Conservation (phyloP, 192 early-diverging fungal genomes). For the Phycomyces nitens region DNA sequence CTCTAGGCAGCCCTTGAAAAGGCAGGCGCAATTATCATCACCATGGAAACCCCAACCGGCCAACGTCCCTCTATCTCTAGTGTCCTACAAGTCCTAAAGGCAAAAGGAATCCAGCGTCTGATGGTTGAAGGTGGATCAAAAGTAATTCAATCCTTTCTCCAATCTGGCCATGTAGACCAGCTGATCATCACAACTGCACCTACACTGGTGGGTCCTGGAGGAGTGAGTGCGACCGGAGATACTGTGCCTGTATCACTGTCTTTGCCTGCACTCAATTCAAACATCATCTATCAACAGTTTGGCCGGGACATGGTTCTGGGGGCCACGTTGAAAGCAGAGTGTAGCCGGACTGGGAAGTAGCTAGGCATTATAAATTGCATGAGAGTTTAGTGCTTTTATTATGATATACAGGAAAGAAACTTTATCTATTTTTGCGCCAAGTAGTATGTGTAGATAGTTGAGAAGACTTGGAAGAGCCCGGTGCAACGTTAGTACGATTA, state of each 20-base stretch:
- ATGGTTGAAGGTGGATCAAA: conserved; percentile 91
- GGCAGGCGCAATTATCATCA: conserved; percentile 58
- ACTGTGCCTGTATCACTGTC: neutral
- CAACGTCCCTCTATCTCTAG: conserved; percentile 11
- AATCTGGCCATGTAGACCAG: conserved; percentile 37
- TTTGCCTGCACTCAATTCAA: neutral
- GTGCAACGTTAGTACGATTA: too few relatives aligned
- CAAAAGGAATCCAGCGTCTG: conserved; percentile 45
- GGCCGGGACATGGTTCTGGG: conserved; percentile 53
- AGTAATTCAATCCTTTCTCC: conserved; percentile 67
- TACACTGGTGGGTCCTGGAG: conserved; percentile 56
- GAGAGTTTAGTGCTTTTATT: too few relatives aligned
- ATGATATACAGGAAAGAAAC: too few relatives aligned
- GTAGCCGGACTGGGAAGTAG: neutral
- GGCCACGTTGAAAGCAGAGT: conserved; percentile 10
- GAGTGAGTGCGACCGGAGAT: conserved; percentile 45
- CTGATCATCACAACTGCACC: conserved; percentile 75
- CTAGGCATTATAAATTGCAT: neutral
- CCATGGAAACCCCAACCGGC: neutral
- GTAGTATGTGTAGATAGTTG: too few relatives aligned
- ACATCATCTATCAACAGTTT: conserved; percentile 41
- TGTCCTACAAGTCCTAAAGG: conserved; percentile 24
- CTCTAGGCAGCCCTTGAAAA: conserved; percentile 42
- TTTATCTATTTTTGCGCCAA: too few relatives aligned
- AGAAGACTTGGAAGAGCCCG: too few relatives aligned